Conservation (phyloP, 2,329 filamentous ascomycete genomes). For the Plenodomus biglobosus region DNA sequence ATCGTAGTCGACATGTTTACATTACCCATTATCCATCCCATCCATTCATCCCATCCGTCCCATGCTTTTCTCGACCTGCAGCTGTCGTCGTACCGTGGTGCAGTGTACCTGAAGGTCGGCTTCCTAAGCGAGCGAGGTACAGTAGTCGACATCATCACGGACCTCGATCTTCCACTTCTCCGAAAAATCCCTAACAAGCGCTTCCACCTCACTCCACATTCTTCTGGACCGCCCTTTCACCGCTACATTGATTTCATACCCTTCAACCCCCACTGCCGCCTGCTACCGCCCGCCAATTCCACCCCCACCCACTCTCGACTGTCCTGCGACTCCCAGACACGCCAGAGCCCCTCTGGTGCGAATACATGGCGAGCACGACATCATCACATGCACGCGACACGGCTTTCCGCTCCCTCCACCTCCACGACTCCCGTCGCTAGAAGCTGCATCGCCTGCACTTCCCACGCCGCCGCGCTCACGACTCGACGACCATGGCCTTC, state of each 20-base stretch:
- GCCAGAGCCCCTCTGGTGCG: conserved; percentile 12
- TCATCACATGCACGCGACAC: conserved; percentile 41
- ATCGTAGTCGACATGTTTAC: too few relatives aligned
- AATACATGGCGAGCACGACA: conserved; percentile 35
- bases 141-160: not conserved
- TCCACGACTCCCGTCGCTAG: conserved; percentile 14
- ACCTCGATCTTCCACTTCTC: not conserved
- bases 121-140: not conserved
- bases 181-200: not conserved
- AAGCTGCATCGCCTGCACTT: conserved; percentile 19
- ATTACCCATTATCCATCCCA: too few relatives aligned
- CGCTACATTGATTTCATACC: not conserved
- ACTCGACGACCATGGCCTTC: conserved; percentile 77
- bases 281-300: not conserved
- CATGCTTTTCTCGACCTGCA: too few relatives aligned
- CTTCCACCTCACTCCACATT: not conserved
- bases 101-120: not conserved
- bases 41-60: too few relatives aligned
- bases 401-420: conserved; percentile 3
- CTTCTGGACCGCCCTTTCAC: not conserved
- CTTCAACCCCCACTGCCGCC: not conserved
- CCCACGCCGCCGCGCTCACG: conserved; percentile 3
- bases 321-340: conserved; percentile 16
- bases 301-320: not conserved
- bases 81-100: not conserved